Evolutionary conservation across 225 moss, liverwort and hornwort species (phyloP).

Genomic region (Pseudisothecium myosuroides): DNA sequence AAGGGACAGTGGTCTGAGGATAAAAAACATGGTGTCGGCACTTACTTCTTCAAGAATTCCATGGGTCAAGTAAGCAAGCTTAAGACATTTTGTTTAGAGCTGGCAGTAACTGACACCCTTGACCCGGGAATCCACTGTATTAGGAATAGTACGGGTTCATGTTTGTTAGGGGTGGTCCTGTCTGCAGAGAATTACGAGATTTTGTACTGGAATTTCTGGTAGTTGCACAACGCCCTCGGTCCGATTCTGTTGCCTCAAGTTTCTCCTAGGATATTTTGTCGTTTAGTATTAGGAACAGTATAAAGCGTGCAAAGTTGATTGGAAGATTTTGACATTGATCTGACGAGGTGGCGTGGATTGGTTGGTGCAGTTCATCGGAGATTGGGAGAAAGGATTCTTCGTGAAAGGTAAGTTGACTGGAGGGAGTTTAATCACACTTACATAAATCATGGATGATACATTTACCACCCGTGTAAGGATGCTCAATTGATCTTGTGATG

Average conservation of each 20-base stretch:
- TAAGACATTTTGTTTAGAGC: background rate
- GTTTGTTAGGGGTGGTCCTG: background rate
- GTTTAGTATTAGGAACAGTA: background rate
- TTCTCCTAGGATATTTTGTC: background rate
- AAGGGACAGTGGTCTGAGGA: slow-evolving; percentile 73
- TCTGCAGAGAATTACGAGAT: background rate
- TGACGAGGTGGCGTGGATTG: background rate
- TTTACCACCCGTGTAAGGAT: background rate
- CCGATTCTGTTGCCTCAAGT: background rate
- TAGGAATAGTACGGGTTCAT: background rate
- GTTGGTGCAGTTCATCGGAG: slow-evolving; percentile 48
- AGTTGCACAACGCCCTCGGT: background rate
- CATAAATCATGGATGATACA: background rate
- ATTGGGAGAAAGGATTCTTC: slow-evolving; percentile 65
- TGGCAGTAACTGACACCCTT: background rate
- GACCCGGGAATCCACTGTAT: background rate
- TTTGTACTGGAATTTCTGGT: background rate
- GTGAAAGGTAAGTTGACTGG: slow-evolving; percentile 22
- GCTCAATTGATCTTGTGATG: background rate
- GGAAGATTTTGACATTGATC: background rate
- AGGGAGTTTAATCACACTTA: background rate
- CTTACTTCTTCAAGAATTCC: slow-evolving; percentile 52
- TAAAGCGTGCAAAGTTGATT: background rate
- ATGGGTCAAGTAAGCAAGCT: slow-evolving; percentile 29
- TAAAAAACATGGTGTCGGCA: slow-evolving; percentile 48